Evolutionary conservation across 108 stramenopile species (phyloP), one percentile per base, ranked within the genome.

Genomic region (Cyclotella distinguenda): DNA sequence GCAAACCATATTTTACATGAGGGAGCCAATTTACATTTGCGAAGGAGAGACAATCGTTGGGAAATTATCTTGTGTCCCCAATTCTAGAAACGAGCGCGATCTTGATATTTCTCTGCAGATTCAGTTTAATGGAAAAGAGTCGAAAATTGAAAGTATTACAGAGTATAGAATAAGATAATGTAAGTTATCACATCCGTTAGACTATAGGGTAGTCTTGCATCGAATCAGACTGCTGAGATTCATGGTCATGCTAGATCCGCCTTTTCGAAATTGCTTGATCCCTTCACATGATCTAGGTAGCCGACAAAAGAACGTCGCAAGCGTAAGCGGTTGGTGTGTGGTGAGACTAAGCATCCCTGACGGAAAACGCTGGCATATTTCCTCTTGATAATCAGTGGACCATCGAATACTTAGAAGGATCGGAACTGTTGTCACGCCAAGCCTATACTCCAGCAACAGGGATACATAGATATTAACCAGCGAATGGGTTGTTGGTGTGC

Each of bases 1-100:
- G 72, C 97, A 98, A 67, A 93, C 91, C 0, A 84, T 93, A 30
- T 90, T 93, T 61, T 93, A 90, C 47, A 40, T 89, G 35, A 81
- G 60, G 35, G 82, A 90, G 23, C 57, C 62, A 11, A 25, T 93
- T 22, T 76, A 75, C 3, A 63, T 90, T 51, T 86, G 82, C 39
- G 82, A 84, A 33, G 86, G 86, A 23, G 91, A 93, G 57, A 61
- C 57, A 22, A 58, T 90, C 28, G 28, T 42, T 9, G 88, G 91
- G 22, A 77, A 57, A n/a, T 80, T 93, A 18, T 22, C 61, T 2
- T 93, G 88, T 59, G 50, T 67, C 53, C 87, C 88, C 28, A 93
- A 93, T 71, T 40, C 34, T 16, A 85, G 73, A 22, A 93, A 93
- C 53, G 64, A 62, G 9, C 75, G 91, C 9, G 91, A 93, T 60